phyloP scores from a whole-genome alignment of 2,329 filamentous ascomycete species.

The Dactylella cylindrospora region DNA sequence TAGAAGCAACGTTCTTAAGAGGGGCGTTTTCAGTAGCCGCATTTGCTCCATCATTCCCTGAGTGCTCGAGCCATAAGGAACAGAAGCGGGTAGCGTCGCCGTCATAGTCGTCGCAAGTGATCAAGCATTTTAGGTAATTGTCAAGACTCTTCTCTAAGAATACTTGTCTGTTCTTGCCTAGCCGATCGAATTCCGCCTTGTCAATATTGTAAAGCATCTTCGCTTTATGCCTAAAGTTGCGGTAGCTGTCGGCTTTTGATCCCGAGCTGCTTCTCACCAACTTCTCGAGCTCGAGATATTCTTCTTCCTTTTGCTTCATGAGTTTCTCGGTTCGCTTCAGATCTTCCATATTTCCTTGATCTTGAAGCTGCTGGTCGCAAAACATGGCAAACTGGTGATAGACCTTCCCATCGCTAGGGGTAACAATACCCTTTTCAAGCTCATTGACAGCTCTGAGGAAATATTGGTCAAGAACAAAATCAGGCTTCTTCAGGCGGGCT shows the following conservation, averaged over 20 bases:
- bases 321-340: constrained; percentile 77
- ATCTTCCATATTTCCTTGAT: constrained; percentile 80
- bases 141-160: constrained; percentile 87
- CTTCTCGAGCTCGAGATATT: constrained; percentile 71
- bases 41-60: constrained; percentile 74
- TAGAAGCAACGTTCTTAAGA: constrained; percentile 75
- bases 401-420: constrained; percentile 76
- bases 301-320: constrained; percentile 75
- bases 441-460: constrained; percentile 81
- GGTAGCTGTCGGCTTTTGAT: constrained; percentile 56
- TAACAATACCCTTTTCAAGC: constrained; percentile 64
- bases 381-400: constrained; percentile 95
- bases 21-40: constrained; percentile 67
- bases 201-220: constrained; percentile 89
- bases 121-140: constrained; percentile 85
- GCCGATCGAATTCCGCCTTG: constrained; percentile 77
- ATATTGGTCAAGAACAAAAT: constrained; percentile 83
- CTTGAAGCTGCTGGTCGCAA: constrained; percentile 90
- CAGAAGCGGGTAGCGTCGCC: constrained; percentile 90
- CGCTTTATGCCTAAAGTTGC: constrained; percentile 68
- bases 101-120: constrained; percentile 82
- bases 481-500: constrained; percentile 85
- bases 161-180: constrained; percentile 73
- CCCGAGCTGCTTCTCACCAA: constrained; percentile 56
- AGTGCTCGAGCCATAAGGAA: constrained; percentile 88